Percentiles rank a stretch among this genome's conserved stretches.
phyloP scores from a whole-genome alignment of 352 stramenopile genomes.

The Pythium grandisporangium region DNA sequence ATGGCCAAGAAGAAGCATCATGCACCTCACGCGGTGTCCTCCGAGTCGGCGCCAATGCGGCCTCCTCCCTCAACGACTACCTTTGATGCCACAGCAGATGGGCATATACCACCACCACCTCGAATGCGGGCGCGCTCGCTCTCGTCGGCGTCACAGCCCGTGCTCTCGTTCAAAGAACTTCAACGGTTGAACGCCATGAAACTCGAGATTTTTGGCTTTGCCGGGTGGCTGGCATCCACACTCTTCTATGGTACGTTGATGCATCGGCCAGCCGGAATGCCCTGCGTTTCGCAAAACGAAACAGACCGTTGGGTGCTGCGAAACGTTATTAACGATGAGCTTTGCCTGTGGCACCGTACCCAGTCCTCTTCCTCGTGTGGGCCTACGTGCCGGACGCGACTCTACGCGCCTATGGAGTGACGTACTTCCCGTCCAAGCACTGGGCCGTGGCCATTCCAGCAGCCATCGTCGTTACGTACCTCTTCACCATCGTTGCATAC shows the following conservation, averaged over 20 bases:
- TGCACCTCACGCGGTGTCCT: no score
- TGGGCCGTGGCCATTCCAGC: constrained; percentile 84
- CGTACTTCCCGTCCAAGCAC: constrained; percentile 87
- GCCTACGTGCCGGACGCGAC: constrained; percentile 79
- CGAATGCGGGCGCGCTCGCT: constrained; percentile 7
- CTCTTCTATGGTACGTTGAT: constrained; percentile 55
- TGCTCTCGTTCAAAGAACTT: constrained; percentile 72
- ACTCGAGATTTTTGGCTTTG: constrained; percentile 84
- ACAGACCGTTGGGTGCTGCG: no score
- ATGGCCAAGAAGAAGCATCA: no score
- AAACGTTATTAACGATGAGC: not conserved
- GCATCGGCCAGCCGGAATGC: not conserved
- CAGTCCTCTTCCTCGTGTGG: constrained; percentile 84
- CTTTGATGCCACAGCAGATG: not conserved
- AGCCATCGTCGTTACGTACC: constrained; percentile 72
- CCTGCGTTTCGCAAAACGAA: no score
- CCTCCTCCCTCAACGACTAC: no score
- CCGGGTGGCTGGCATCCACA: constrained; percentile 72
- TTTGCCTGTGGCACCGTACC: not conserved
- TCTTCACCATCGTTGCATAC: constrained; percentile 80
- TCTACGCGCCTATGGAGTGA: constrained; percentile 70
- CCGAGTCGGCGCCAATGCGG: no score
- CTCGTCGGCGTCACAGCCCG: constrained; percentile 7
- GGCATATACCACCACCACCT: not conserved
- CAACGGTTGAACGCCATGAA: constrained; percentile 74